A percentile compares a stretch with the other conserved stretches of the same genome.
Evolutionary conservation across 1,284 basidiomycete species (phyloP).

Genomic region (Cutaneotrichosporon sp.): DNA sequence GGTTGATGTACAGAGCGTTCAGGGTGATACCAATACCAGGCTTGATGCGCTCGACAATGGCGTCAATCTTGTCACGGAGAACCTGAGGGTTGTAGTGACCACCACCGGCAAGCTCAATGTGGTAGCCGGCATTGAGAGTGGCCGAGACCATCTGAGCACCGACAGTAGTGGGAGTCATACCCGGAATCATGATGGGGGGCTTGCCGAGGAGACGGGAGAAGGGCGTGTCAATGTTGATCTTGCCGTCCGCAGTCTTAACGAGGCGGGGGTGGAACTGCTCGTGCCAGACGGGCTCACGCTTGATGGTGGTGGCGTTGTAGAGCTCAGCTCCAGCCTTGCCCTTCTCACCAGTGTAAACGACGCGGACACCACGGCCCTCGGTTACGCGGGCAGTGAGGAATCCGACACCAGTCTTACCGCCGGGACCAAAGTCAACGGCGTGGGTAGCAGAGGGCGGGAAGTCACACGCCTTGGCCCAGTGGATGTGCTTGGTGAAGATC

Average conservation of each 20-base stretch:
- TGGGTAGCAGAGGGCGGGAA: constrained; percentile 89
- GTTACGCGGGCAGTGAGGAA: constrained; percentile 83
- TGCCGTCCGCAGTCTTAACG: constrained; percentile 86
- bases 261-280: constrained; percentile 79
- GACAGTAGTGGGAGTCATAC: constrained; percentile 95
- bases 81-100: constrained; percentile 90
- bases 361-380: constrained; percentile 86
- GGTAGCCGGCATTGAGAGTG: constrained; percentile 87
- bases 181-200: constrained; percentile 96
- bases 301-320: constrained; percentile 64
- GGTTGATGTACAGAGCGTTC: constrained; percentile 97
- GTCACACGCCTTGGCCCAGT: constrained; percentile 84
- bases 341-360: constrained; percentile 79
- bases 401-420: constrained; percentile 88
- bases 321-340: constrained; percentile 80
- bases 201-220: constrained; percentile 94
- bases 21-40: constrained; percentile 86
- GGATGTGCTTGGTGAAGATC: constrained; percentile 85
- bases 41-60: constrained; percentile 77
- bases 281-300: constrained; percentile 82
- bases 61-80: constrained; percentile 80
- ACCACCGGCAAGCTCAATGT: constrained; percentile 94
- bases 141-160: constrained; percentile 88
- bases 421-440: constrained; percentile 93
- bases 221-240: constrained; percentile 86